Base-by-base conservation (phyloP, 352 stramenopile species). In the Globisporangium ultimum region DNA sequence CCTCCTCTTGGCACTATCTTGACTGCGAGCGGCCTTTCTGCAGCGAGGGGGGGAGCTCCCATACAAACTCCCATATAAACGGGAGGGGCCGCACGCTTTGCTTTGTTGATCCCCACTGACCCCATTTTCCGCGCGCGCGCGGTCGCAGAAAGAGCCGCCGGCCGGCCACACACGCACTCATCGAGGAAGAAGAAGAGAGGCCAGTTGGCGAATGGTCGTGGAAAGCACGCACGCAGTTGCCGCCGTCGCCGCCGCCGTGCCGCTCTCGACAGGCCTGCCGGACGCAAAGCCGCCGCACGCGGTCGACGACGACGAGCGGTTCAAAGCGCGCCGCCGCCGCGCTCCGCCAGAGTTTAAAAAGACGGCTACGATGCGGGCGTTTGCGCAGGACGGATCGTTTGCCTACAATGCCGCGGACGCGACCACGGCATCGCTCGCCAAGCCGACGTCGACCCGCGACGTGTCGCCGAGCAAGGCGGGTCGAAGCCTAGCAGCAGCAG, bases 341-440 rank as follows among this genome's bases (percentile, higher is more conserved):
- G 43, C 36, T 32, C 55, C 55, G 14, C 53, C 55, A 15, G 55
- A 61, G 20, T 15, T 61, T 13, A 48, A 22, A 21, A 61, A 61
- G 47, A 46, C 47, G 15, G 2, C 45, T 20, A 43, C 50, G 9
- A 64, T 64, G 58, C 43, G 45, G 10, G 43, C 58, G 41, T 64
- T 64, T 34, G 58, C 41, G 6, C 24, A 58, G 21, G 58, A 64
- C 17, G 58, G 58, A 21, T 64, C 58, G 28, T 64, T 64, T 18
- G 58, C 43, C 2, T 64, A 58, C 43, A 58, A 12, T 21, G 50
- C 20, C 42, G 21, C 6, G 8, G 36, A 20, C 5, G 24, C 24
- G 24, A 32, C 24, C 6, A 17, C 42, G 10, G 38, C 6, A 17
- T 10, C 11, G 17, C 11, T 53, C 28, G 24, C n/a, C 2, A 15